Evolutionary conservation across 2,329 filamentous ascomycete species (phyloP), one percentile per base, ranked within the genome.

Genomic region (Pseudogymnoascus sp.): DNA sequence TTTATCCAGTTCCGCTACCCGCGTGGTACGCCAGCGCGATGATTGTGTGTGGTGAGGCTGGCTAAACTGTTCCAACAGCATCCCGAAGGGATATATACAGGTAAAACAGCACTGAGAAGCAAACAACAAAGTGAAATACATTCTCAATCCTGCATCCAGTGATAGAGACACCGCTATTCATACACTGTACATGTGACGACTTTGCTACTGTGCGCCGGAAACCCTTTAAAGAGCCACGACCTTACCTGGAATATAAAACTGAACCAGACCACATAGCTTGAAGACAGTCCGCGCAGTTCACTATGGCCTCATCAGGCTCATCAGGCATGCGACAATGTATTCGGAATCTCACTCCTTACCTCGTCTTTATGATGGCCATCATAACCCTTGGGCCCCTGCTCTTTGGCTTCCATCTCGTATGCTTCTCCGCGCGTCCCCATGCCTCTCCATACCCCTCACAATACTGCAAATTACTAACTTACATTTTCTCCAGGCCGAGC

Each of bases 351-450:
- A 95, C 91, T 37, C 80, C 85, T 4, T 96, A 91, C 75, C 85
- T 97, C 69, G 73, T 95, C 70, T 84, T 91, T 71, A 78, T 95
- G 55, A 83, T 97, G 62, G 77, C 86, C 64, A 81, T 93, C 64
- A 85, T 90, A 45, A 96, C 92, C 0, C 77, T 97, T 16, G 95
- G 93, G 0, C 91, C 95, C 1, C 83, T 97, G 49, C 91, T 97
- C 71, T 99, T 97, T 73, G 95, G 95, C 66, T 97, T 91, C 76
- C 93, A 97, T 76, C 77, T 97, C 73, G 92, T 95, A 82, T 71
- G 78, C 58, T 28, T 41, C 61, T 33, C 37, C 62, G 18, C 68
- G 64, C 64, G 31, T 5, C 61, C 64, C 21, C 37, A 11, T 66
- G 33, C 59, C 49, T 41, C 14, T 63, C 33, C 14, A 21, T 41